Percentiles rank a stretch among this genome's conserved stretches.
Evolutionary conservation across 768 basidiomycete genomes (phyloP).

Genomic region (Russula emetica): DNA sequence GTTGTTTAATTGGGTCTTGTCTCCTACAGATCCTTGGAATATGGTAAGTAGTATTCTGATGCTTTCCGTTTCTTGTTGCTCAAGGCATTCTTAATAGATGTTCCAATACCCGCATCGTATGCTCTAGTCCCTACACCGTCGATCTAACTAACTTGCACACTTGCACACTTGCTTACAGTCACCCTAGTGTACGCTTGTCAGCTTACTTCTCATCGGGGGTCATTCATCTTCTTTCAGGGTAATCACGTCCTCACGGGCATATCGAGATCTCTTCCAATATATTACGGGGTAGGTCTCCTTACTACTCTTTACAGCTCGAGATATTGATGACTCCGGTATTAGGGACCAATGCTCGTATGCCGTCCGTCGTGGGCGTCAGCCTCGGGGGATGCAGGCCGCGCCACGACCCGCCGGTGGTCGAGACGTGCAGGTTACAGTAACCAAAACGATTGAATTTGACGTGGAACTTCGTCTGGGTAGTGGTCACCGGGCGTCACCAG

Average conservation of each 20-base stretch:
- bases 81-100: slow-evolving; percentile 10
- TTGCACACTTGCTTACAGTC: not conserved
- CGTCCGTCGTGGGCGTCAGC: slow-evolving; percentile 10
- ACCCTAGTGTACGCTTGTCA: slow-evolving; percentile 16
- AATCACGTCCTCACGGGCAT: slow-evolving; percentile 24
- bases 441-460: slow-evolving; percentile 24
- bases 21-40: slow-evolving; percentile 23
- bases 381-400: slow-evolving; percentile 5
- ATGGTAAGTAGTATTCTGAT: slow-evolving; percentile 12
- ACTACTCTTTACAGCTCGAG: not conserved
- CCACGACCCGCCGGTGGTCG: not conserved
- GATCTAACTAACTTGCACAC: not conserved
- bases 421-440: slow-evolving; percentile 23
- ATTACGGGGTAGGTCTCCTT: slow-evolving; percentile 19
- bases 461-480: slow-evolving; percentile 15
- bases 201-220: not conserved
- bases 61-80: not conserved
- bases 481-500: not conserved
- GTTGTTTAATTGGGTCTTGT: not conserved
- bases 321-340: not conserved
- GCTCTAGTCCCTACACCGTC: not conserved
- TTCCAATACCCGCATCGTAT: slow-evolving; percentile 27
- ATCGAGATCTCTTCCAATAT: slow-evolving; percentile 27
- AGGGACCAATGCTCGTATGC: slow-evolving; percentile 16
- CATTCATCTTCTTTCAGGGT: slow-evolving; percentile 3